phyloP scores from a whole-genome alignment of 2,329 filamentous ascomycete species.

The Aspergillus neoniger region DNA sequence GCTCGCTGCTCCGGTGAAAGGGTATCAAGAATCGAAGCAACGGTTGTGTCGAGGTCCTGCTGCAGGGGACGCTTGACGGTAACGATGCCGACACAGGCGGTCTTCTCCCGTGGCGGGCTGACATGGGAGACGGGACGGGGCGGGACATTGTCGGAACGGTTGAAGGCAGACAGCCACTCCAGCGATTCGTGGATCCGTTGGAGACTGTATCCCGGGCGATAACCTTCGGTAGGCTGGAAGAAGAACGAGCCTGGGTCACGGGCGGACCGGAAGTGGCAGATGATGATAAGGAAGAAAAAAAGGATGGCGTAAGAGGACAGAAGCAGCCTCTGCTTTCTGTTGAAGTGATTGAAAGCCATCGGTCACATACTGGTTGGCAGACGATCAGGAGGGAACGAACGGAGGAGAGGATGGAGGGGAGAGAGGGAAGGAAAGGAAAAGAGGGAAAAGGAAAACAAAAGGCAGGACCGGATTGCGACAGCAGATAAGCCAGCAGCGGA shows the following conservation, averaged over 20 bases:
- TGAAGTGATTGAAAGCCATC: slow-evolving; percentile 15
- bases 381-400: neutral
- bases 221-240: slow-evolving; percentile 25
- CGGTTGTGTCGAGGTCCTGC: slow-evolving; percentile 43
- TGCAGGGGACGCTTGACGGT: slow-evolving; percentile 44
- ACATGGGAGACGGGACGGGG: slow-evolving; percentile 3
- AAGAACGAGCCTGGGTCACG: slow-evolving; percentile 28
- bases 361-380: slow-evolving; percentile 5
- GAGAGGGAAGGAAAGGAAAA: neutral
- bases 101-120: slow-evolving; percentile 7
- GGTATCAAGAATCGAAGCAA: slow-evolving; percentile 49
- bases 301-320: slow-evolving; percentile 22
- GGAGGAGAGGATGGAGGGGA: neutral
- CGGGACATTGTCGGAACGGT: slow-evolving; percentile 11
- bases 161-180: slow-evolving; percentile 20
- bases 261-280: slow-evolving; percentile 22
- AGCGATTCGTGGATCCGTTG: slow-evolving; percentile 24
- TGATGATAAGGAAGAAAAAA: slow-evolving; percentile 23
- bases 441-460: neutral
- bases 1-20: slow-evolving; percentile 43
- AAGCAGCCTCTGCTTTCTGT: slow-evolving; percentile 23
- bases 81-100: slow-evolving; percentile 49
- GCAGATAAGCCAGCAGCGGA: slow-evolving; percentile 9
- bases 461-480: neutral
- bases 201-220: slow-evolving; percentile 26